These are phyloP conservation scores for Sporodiniella umbellata DNA, from an alignment of 371 early-diverging fungal genomes.

Conservation along the genomic window DNA sequence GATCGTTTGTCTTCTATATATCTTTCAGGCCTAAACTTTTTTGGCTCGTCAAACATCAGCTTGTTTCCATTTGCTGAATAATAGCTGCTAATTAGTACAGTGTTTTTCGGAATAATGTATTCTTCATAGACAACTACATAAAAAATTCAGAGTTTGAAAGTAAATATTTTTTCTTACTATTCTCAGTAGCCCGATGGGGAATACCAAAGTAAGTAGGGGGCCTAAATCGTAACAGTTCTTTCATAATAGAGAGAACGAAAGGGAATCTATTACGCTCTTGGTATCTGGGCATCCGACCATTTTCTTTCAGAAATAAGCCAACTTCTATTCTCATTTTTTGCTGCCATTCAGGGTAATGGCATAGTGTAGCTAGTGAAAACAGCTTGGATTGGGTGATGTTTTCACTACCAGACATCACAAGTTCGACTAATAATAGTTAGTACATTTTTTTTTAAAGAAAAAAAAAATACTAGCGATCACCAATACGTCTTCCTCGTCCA, in stretches of 20 bases:
- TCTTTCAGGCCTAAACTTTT: constrained; percentile 24
- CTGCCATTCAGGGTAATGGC: constrained; percentile 12
- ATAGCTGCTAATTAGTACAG: constrained; percentile 6
- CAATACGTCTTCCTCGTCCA: constrained; percentile 12
- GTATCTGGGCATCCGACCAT: constrained; percentile 9
- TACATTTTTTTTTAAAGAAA: neutral
- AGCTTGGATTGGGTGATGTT: constrained; percentile 3
- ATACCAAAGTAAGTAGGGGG: constrained; percentile 8
- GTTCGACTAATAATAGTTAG: constrained; percentile 5
- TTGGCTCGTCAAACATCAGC: constrained; percentile 6
- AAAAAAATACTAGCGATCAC: constrained; percentile 18
- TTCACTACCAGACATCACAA: constrained; percentile 13
- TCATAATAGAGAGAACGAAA: constrained; percentile 7
- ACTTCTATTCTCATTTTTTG: constrained; percentile 4
- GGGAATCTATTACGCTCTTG: constrained; percentile 10
- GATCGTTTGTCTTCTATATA: constrained; percentile 10
- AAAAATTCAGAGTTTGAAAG: neutral
- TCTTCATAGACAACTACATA: constrained; percentile 8
- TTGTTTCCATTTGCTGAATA: constrained; percentile 4
- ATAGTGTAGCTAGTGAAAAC: constrained; percentile 12
- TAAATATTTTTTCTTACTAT: constrained; percentile 8
- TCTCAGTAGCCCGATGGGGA: constrained; percentile 4
- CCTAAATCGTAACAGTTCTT: constrained; percentile 11
- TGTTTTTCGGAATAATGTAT: constrained; percentile 20
- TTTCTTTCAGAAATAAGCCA: constrained; percentile 6